phyloP scores from a whole-genome alignment of 2,329 filamentous ascomycete genomes.

The Pestalotiopsis fici region DNA sequence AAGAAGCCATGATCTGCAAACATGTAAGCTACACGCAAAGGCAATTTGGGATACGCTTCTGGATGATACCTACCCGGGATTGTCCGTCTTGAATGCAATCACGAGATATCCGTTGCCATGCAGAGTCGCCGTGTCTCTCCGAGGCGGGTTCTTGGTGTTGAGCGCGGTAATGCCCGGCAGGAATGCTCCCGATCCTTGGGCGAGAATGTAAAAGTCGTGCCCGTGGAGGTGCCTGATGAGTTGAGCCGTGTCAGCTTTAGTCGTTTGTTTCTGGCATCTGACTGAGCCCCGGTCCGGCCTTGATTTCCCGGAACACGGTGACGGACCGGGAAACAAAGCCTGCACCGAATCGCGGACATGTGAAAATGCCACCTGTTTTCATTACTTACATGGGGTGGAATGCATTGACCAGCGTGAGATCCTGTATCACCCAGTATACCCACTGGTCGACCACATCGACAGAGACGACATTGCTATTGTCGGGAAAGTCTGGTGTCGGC shows the following conservation, averaged over 20 bases:
- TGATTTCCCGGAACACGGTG: too few relatives aligned
- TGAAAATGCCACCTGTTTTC: too few relatives aligned
- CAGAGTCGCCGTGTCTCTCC: not conserved
- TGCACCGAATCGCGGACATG: too few relatives aligned
- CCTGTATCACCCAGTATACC: slow-evolving; percentile 33
- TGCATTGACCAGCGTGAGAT: slow-evolving; percentile 9
- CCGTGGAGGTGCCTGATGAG: slow-evolving; percentile 37
- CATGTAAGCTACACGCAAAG: not conserved
- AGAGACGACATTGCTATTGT: slow-evolving; percentile 26
- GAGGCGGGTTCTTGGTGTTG: slow-evolving; percentile 21
- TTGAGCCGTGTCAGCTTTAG: not conserved
- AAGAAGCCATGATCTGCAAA: slow-evolving; percentile 17
- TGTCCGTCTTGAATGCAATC: slow-evolving; percentile 7
- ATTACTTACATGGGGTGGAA: slow-evolving; percentile 19
- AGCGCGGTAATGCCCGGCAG: slow-evolving; percentile 22
- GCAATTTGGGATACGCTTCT: not conserved
- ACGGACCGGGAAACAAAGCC: too few relatives aligned
- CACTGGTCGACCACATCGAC: slow-evolving; percentile 27
- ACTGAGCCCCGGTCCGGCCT: too few relatives aligned
- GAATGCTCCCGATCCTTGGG: slow-evolving; percentile 28
- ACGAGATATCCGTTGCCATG: not conserved
- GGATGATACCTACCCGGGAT: slow-evolving; percentile 17
- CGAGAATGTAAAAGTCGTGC: slow-evolving; percentile 41
- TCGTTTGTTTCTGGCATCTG: too few relatives aligned
- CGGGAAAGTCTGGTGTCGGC: slow-evolving; percentile 17